These are phyloP conservation scores for Fusarium fracticaudum DNA, from an alignment of 2,329 filamentous ascomycete species.

Conservation along the genomic window DNA sequence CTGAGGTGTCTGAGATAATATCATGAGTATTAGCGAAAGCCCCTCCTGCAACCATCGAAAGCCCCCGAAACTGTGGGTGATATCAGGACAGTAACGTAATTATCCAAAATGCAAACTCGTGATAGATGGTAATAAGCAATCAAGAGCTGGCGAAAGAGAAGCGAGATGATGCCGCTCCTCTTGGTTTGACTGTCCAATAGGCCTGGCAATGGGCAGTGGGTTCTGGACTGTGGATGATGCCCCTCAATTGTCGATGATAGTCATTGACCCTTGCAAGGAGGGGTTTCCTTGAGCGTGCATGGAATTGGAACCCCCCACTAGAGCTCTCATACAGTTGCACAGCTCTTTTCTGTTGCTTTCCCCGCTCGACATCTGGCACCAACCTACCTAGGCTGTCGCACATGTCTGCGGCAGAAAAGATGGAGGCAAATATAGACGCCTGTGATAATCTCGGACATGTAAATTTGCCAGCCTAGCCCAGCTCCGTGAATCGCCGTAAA, in stretches of 20 bases:
- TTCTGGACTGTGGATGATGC: slow-evolving; percentile 33
- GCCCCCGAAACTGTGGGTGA: neutral
- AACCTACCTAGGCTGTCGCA: slow-evolving; percentile 16
- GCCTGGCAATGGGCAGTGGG: slow-evolving; percentile 30
- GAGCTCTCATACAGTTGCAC: slow-evolving; percentile 18
- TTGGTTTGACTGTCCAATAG: slow-evolving; percentile 32
- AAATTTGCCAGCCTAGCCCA: slow-evolving; percentile 9
- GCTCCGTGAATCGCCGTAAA: slow-evolving; percentile 6
- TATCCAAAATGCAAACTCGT: slow-evolving; percentile 14
- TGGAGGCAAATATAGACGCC: slow-evolving; percentile 3
- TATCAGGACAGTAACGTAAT: slow-evolving; percentile 23
- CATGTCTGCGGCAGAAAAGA: slow-evolving; percentile 17
- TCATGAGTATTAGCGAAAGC: slow-evolving; percentile 24
- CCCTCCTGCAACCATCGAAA: neutral
- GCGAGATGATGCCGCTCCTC: slow-evolving; percentile 23
- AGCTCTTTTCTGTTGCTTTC: slow-evolving; percentile 21
- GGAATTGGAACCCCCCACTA: slow-evolving; percentile 23
- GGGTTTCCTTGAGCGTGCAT: slow-evolving; percentile 16
- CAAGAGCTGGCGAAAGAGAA: slow-evolving; percentile 25
- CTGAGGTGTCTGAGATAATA: neutral
- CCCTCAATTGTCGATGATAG: slow-evolving; percentile 30
- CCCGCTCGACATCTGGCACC: slow-evolving; percentile 20
- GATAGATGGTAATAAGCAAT: slow-evolving; percentile 16
- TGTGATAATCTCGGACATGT: slow-evolving; percentile 33
- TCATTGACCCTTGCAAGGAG: slow-evolving; percentile 26